These are phyloP conservation scores for Casuarina cunninghamiana DNA, from an alignment of 306 rosid genomes.

Conservation along the genomic window DNA sequence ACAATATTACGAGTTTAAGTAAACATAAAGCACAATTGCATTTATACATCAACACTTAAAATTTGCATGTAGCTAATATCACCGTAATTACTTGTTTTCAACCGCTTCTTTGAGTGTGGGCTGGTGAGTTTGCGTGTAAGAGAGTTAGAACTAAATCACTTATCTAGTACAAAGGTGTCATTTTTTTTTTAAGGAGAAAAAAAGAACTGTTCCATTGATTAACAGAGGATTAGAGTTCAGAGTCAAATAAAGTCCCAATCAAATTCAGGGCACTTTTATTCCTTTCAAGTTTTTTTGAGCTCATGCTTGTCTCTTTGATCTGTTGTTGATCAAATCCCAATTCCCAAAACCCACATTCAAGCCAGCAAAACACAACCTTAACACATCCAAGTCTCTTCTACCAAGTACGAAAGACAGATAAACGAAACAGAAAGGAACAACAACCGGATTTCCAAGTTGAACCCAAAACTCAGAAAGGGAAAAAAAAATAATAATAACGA, in stretches of 20 bases:
- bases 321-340: background rate
- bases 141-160: background rate
- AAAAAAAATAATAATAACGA: background rate
- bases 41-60: background rate
- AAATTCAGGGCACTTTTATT: background rate
- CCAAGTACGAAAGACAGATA: background rate
- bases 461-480: background rate
- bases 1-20: background rate
- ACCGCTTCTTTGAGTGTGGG: no score
- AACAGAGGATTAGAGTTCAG: background rate
- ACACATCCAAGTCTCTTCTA: background rate
- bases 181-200: background rate
- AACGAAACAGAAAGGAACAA: background rate
- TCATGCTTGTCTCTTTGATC: no score
- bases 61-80: background rate
- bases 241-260: background rate
- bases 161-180: background rate
- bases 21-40: background rate
- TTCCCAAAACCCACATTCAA: background rate
- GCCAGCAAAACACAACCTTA: background rate
- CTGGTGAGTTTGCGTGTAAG: no score
- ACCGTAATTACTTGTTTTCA: no score
- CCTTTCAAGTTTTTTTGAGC: no score
- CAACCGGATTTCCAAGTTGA: background rate
- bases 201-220: background rate